Evolutionary conservation across 306 rosid genomes (phyloP).

Genomic region (Biancaea sappan): DNA sequence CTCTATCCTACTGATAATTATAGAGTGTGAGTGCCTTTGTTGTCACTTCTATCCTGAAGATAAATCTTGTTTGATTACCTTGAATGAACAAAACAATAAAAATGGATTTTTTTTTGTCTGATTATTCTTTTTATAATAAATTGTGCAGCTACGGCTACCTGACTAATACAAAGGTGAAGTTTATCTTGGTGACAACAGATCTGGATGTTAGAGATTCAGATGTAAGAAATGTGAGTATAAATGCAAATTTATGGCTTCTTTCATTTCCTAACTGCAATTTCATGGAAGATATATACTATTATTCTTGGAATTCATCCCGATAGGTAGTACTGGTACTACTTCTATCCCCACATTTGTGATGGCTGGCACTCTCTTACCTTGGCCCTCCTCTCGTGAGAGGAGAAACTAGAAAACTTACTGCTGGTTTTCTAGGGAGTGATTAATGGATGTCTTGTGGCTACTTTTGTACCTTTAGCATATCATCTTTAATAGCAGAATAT

Average conservation of each 20-base stretch:
- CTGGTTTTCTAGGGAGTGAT: background rate
- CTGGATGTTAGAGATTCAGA: slow-evolving; percentile 72
- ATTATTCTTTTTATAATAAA: background rate
- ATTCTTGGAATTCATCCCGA: slow-evolving; percentile 7
- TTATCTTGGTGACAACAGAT: slow-evolving; percentile 87
- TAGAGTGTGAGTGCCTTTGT: slow-evolving; percentile 77
- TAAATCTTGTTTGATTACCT: background rate
- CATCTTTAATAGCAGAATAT: background rate
- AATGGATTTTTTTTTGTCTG: background rate
- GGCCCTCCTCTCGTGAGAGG: background rate
- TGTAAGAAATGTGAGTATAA: slow-evolving; percentile 70
- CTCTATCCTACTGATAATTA: slow-evolving; percentile 93
- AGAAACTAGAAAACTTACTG: background rate
- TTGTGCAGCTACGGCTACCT: slow-evolving; percentile 83
- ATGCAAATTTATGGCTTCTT: slow-evolving; percentile 11
- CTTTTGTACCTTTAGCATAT: background rate
- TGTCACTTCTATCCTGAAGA: slow-evolving; percentile 4
- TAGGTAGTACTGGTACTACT: background rate
- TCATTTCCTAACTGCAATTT: background rate
- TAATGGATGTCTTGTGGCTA: background rate
- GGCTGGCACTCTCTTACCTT: background rate
- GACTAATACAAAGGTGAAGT: slow-evolving; percentile 96
- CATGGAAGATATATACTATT: background rate
- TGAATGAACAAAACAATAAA: background rate
- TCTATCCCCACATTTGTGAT: background rate